phyloP scores from a whole-genome alignment of 1,284 basidiomycete genomes.

The Fistulinella cinereoalba region DNA sequence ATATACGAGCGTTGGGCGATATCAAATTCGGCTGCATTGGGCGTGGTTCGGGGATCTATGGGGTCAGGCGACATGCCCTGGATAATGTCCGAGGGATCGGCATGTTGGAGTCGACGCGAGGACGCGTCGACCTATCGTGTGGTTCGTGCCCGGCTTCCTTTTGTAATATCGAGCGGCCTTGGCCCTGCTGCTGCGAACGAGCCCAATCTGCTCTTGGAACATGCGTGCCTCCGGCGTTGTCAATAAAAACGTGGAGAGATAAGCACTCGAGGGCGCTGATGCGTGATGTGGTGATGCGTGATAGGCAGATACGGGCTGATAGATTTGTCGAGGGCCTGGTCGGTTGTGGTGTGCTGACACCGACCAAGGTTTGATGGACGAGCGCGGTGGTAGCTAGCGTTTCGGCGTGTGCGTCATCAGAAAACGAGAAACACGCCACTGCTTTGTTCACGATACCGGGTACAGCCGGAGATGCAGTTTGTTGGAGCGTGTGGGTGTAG shows the following conservation, averaged over 20 bases:
- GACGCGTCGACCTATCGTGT: conserved; percentile 37
- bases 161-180: conserved; percentile 10
- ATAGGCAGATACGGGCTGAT: conserved; percentile 6
- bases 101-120: background rate
- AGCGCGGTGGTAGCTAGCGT: background rate
- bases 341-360: too few species aligned
- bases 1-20: conserved; percentile 40
- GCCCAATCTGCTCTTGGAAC: conserved; percentile 1
- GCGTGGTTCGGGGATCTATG: background rate
- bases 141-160: background rate
- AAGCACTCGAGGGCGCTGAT: background rate
- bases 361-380: too few species aligned
- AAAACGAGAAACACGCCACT: background rate
- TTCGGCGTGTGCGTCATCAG: background rate
- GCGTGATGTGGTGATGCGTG: background rate
- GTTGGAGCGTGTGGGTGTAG: background rate
- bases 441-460: background rate
- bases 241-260: conserved; percentile 10
- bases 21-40: conserved; percentile 2
- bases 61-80: background rate
- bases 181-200: too few species aligned
- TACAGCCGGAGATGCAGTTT: background rate
- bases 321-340: too few species aligned
- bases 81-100: background rate
- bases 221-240: background rate